These are phyloP conservation scores for Sextonia rubra DNA, from an alignment of 164 flowering plant genomes.

Conservation along the genomic window DNA sequence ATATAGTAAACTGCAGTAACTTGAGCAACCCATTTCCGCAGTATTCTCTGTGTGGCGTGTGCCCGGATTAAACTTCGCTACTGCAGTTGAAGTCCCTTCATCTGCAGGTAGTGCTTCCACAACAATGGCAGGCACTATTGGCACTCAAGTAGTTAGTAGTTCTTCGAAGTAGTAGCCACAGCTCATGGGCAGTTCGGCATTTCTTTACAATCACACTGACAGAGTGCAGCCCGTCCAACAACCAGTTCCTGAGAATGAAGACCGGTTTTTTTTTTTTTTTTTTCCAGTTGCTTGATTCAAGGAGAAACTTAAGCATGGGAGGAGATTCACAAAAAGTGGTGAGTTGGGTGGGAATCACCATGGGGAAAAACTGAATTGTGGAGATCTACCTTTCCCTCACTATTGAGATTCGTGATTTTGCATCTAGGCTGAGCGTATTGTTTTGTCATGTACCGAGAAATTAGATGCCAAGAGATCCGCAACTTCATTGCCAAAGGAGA, in stretches of 20 bases:
- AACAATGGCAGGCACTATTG: not conserved
- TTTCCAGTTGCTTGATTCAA: not conserved
- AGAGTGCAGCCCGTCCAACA: not conserved
- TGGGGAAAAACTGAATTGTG: not conserved
- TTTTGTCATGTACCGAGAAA: not conserved
- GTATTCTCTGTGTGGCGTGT: constrained; percentile 9
- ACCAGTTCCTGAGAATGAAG: constrained; percentile 1
- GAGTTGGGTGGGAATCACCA: not conserved
- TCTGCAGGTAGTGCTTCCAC: not conserved
- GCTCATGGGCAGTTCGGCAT: not conserved
- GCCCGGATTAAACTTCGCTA: constrained; percentile 4
- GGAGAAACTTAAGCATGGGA: not conserved
- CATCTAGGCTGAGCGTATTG: not conserved
- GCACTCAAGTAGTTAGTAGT: not conserved
- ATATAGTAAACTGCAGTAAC: not conserved
- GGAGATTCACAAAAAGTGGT: not conserved
- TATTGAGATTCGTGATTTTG: not conserved
- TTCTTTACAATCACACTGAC: not conserved
- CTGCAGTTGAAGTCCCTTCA: not conserved
- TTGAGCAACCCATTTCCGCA: constrained; percentile 1
- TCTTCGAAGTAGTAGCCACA: constrained; percentile 1
- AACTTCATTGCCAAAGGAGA: not conserved
- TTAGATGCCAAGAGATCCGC: not conserved
- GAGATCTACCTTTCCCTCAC: not conserved
- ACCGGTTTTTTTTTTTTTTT: no score